A percentile compares a stretch with the other conserved stretches of the same genome.
phyloP scores from a whole-genome alignment of 345 rosid genomes.

The Fremontodendron californicum region DNA sequence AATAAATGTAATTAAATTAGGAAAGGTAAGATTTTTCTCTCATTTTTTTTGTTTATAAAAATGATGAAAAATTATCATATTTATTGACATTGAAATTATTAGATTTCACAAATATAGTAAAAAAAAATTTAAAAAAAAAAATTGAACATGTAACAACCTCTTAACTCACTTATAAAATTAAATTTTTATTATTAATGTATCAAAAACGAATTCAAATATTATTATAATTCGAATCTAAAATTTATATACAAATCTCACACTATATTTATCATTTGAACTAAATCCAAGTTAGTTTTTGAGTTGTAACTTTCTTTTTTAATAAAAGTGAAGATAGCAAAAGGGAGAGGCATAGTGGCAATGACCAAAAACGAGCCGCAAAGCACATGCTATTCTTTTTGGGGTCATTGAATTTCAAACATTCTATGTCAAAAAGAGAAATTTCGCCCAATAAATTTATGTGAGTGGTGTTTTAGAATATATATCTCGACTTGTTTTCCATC shows the following conservation, averaged over 20 bases:
- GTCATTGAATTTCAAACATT: background rate
- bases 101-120: too few relatives aligned
- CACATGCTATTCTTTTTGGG: background rate
- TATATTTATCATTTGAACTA: background rate
- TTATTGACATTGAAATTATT: background rate
- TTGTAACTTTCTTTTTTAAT: too few relatives aligned
- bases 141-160: too few relatives aligned
- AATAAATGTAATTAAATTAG: background rate
- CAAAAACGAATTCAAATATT: background rate
- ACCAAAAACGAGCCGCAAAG: background rate
- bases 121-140: too few relatives aligned
- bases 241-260: background rate
- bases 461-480: background rate
- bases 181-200: too few relatives aligned
- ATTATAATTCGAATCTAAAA: too few relatives aligned
- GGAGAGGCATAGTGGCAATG: background rate
- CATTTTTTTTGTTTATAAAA: background rate
- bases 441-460: background rate
- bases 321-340: background rate
- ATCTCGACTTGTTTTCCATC: too few relatives aligned
- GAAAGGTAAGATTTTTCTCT: background rate
- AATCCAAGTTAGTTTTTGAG: background rate
- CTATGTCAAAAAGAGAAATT: background rate
- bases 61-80: too few relatives aligned
- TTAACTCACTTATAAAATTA: too few relatives aligned